These are phyloP conservation scores for Lactarius evosmus DNA, from an alignment of 768 basidiomycete genomes.

Conservation along the genomic window DNA sequence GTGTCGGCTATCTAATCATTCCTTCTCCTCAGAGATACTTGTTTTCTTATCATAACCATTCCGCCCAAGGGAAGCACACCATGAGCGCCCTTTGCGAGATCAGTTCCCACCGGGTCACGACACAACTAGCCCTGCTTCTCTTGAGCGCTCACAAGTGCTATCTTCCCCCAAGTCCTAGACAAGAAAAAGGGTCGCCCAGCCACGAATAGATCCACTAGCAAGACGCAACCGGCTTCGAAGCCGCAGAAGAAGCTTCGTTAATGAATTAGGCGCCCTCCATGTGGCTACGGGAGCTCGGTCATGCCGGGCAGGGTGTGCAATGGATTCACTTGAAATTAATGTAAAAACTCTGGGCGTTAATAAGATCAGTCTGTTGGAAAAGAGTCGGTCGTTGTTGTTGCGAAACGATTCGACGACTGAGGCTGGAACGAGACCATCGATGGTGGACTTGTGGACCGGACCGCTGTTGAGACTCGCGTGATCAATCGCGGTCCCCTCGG, in stretches of 20 bases:
- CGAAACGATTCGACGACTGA: background rate
- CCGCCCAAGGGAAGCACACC: conserved; percentile 62
- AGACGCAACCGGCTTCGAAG: conserved; percentile 59
- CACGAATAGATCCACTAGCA: conserved; percentile 65
- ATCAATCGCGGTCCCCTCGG: background rate
- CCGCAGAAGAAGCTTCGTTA: background rate
- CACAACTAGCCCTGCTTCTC: background rate
- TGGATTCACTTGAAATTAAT: background rate
- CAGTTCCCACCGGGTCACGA: background rate
- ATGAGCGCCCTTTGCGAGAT: conserved; percentile 72
- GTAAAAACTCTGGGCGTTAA: background rate
- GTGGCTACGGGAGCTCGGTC: background rate
- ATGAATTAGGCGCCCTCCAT: background rate
- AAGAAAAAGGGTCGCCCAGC: conserved; percentile 55
- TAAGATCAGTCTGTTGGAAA: background rate
- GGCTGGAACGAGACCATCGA: no score
- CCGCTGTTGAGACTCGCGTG: background rate
- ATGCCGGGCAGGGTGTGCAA: background rate
- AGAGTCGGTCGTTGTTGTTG: background rate
- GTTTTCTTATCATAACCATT: conserved; percentile 57
- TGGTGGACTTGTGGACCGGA: background rate
- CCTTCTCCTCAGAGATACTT: conserved; percentile 47
- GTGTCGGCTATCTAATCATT: background rate
- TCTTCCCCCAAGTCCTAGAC: conserved; percentile 50
- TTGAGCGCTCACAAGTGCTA: conserved; percentile 4